Conservation (phyloP, 1,284 basidiomycete species). For the Tilletia indica region DNA sequence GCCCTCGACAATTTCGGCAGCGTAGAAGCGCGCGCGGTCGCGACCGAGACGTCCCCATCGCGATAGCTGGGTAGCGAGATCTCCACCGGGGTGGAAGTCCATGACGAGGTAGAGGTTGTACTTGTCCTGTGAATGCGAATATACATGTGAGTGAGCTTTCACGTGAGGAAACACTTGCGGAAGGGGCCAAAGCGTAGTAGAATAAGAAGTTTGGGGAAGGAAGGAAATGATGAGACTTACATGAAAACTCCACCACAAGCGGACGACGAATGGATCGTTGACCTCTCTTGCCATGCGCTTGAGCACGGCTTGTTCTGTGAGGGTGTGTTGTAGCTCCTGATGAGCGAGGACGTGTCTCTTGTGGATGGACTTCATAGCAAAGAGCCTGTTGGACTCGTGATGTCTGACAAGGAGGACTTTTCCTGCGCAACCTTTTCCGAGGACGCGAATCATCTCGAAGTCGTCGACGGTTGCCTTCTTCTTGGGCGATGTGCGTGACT, state of each 20-base stretch:
- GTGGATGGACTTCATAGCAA: conserved; percentile 92
- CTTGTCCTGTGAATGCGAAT: conserved; percentile 21
- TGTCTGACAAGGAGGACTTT: conserved; percentile 63
- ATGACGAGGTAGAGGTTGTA: conserved; percentile 52
- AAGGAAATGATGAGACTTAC: conserved; percentile 9
- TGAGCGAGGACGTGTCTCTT: conserved; percentile 90
- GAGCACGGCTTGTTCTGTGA: conserved; percentile 89
- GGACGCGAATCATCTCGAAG: conserved; percentile 91
- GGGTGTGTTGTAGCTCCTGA: conserved; percentile 88
- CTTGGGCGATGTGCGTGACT: conserved; percentile 36
- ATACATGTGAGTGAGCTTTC: background rate
- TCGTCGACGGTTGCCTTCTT: conserved; percentile 66
- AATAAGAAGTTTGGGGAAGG: background rate
- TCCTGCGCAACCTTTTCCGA: conserved; percentile 93
- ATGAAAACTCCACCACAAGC: conserved; percentile 92
- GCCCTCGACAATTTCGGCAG: conserved; percentile 91
- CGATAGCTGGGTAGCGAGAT: conserved; percentile 91
- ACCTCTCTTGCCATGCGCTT: conserved; percentile 69
- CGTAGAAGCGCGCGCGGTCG: conserved; percentile 90
- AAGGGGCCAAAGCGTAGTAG: background rate
- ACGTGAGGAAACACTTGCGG: too few relatives aligned
- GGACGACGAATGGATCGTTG: conserved; percentile 85
- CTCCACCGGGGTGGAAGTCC: conserved; percentile 95
- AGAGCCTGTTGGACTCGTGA: conserved; percentile 66
- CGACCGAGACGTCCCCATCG: conserved; percentile 87